Conservation (phyloP, 306 rosid genomes). For the Glycine tomentella region DNA sequence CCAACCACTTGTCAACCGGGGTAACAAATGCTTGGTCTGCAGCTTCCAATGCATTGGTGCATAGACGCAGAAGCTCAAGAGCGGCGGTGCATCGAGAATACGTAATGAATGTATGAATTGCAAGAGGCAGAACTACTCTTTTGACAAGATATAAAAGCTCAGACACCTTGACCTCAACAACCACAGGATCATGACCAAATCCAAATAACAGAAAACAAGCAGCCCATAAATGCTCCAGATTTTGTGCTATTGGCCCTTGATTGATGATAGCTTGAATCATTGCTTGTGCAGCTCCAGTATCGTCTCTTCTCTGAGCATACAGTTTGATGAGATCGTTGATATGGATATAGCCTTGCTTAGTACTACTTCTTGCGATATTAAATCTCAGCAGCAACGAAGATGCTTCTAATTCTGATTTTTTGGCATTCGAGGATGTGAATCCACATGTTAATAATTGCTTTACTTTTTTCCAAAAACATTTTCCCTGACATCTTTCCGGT, state of each 20-base stretch:
- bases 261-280: slow-evolving; percentile 73
- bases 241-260: slow-evolving; percentile 61
- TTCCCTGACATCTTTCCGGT: slow-evolving; percentile 64
- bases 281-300: slow-evolving; percentile 70
- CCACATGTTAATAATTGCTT: slow-evolving; percentile 67
- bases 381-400: slow-evolving; percentile 84
- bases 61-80: slow-evolving; percentile 77
- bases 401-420: slow-evolving; percentile 81
- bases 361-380: slow-evolving; percentile 70
- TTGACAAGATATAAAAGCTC: slow-evolving; percentile 70
- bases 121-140: slow-evolving; percentile 76
- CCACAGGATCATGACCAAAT: slow-evolving; percentile 76
- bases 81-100: slow-evolving; percentile 82
- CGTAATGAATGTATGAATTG: slow-evolving; percentile 77
- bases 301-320: slow-evolving; percentile 73
- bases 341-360: slow-evolving; percentile 63
- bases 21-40: slow-evolving; percentile 84
- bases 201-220: slow-evolving; percentile 83
- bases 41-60: slow-evolving; percentile 83
- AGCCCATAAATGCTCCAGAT: slow-evolving; percentile 81
- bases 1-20: slow-evolving; percentile 88
- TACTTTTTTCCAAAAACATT: slow-evolving; percentile 61
- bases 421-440: slow-evolving; percentile 61
- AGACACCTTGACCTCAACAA: slow-evolving; percentile 73
- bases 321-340: slow-evolving; percentile 70